These are phyloP conservation scores for Alternaria sp. DNA, from an alignment of 2,329 filamentous ascomycete species.

Conservation along the genomic window DNA sequence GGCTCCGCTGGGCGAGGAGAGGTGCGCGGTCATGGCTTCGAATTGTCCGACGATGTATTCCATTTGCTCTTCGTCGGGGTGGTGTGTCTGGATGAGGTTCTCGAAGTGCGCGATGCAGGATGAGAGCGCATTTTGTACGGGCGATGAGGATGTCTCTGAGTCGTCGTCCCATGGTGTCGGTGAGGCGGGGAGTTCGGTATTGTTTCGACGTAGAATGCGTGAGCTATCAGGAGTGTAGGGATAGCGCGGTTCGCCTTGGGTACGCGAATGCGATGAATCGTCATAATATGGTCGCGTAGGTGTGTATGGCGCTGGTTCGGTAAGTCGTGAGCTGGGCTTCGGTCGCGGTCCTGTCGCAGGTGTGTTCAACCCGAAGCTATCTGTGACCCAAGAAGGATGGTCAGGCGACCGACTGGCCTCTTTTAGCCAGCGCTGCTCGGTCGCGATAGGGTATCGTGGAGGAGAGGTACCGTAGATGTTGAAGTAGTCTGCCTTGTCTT, in stretches of 20 bases:
- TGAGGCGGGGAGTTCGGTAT: constrained; percentile 19
- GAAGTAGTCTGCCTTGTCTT: constrained; percentile 28
- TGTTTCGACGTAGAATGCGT: constrained; percentile 23
- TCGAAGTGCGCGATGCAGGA: constrained; percentile 42
- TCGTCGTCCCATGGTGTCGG: constrained; percentile 36
- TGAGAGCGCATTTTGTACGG: constrained; percentile 39
- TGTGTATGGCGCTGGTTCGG: constrained; percentile 26
- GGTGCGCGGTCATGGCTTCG: constrained; percentile 39
- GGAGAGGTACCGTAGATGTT: constrained; percentile 21
- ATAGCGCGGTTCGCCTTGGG: constrained; percentile 28
- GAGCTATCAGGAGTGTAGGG: constrained; percentile 44
- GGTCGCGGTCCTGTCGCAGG: constrained; percentile 20
- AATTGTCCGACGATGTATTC: constrained; percentile 43
- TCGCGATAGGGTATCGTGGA: constrained; percentile 14
- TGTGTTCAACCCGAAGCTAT: constrained; percentile 13
- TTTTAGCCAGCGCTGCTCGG: constrained; percentile 15
- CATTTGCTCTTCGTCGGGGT: constrained; percentile 43
- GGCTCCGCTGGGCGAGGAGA: constrained; percentile 36
- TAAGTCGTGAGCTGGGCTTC: constrained; percentile 20
- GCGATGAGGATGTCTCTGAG: constrained; percentile 26
- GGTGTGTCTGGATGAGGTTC: constrained; percentile 35
- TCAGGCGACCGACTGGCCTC: background rate
- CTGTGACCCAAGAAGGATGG: constrained; percentile 2
- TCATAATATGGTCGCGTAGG: constrained; percentile 24
- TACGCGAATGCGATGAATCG: constrained; percentile 8